A percentile compares a stretch with the other conserved stretches of the same genome.
Evolutionary conservation across 2,329 filamentous ascomycete species (phyloP).

Genomic region (Phoma herbarum): DNA sequence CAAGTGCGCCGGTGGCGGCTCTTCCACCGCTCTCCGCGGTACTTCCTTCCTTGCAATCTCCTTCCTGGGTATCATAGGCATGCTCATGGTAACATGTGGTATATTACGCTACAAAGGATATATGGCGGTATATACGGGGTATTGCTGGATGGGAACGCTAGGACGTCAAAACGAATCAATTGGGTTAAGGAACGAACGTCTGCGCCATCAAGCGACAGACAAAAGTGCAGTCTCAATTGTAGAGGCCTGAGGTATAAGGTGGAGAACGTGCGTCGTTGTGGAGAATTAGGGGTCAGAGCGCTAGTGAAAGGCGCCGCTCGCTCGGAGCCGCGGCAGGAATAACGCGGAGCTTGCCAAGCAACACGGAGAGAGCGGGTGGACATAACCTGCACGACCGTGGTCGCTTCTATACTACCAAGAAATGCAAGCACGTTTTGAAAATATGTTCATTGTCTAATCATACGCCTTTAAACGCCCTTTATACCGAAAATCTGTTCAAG

Average conservation of each 20-base stretch:
- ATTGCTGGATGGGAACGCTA: constrained; percentile 23
- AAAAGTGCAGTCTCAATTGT: constrained; percentile 15
- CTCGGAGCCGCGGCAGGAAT: constrained; percentile 4
- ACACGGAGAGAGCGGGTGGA: no score
- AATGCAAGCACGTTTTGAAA: neutral
- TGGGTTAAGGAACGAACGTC: constrained; percentile 31
- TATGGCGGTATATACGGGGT: constrained; percentile 20
- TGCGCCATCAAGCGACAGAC: constrained; percentile 24
- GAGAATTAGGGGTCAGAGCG: constrained; percentile 23
- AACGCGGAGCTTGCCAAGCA: no score
- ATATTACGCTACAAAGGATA: constrained; percentile 12
- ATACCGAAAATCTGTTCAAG: constrained; percentile 10
- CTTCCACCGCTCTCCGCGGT: constrained; percentile 4
- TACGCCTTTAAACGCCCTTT: neutral
- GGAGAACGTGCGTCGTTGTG: constrained; percentile 25
- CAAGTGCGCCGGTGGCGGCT: constrained; percentile 32
- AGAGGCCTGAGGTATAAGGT: constrained; percentile 15
- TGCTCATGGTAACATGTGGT: constrained; percentile 29
- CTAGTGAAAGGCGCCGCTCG: constrained; percentile 20
- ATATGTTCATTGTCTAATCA: neutral
- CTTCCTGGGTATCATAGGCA: constrained; percentile 30
- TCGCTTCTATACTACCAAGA: neutral
- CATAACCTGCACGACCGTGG: no score
- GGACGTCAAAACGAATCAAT: constrained; percentile 22
- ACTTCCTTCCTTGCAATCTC: constrained; percentile 23